phyloP scores from a whole-genome alignment of 1,139 yeast species.

The Geotrichum australiense region DNA sequence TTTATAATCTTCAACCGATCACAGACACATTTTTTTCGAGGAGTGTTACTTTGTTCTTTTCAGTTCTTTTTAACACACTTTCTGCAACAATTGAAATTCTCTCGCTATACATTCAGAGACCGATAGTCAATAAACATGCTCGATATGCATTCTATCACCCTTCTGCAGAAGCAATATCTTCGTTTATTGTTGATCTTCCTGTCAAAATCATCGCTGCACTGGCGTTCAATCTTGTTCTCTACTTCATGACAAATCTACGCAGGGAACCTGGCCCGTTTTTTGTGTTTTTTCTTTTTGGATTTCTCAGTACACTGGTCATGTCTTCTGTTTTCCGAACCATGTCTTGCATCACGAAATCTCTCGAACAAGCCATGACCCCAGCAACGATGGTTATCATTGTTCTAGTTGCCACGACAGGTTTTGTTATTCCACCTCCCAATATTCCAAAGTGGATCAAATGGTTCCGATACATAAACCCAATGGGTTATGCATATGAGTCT shows the following conservation, averaged over 20 bases:
- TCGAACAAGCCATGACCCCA: slow-evolving; percentile 67
- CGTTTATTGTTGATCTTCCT: slow-evolving; percentile 62
- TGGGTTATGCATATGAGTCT: slow-evolving; percentile 42
- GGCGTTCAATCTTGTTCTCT: slow-evolving; percentile 53
- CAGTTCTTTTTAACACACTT: slow-evolving; percentile 72
- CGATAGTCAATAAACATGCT: slow-evolving; percentile 73
- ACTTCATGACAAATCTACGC: slow-evolving; percentile 62
- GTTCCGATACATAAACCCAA: slow-evolving; percentile 45
- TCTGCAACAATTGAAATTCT: slow-evolving; percentile 67
- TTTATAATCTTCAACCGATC: slow-evolving; percentile 48
- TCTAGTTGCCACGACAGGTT: slow-evolving; percentile 45
- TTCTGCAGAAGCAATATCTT: slow-evolving; percentile 67
- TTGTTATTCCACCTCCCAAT: slow-evolving; percentile 42
- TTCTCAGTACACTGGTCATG: slow-evolving; percentile 54
- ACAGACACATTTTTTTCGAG: slow-evolving; percentile 57
- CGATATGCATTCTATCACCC: slow-evolving; percentile 70
- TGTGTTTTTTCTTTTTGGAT: slow-evolving; percentile 50
- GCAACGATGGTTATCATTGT: slow-evolving; percentile 55
- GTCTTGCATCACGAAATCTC: slow-evolving; percentile 54
- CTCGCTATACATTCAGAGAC: slow-evolving; percentile 61
- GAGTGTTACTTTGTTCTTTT: slow-evolving; percentile 68
- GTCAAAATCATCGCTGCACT: slow-evolving; percentile 48
- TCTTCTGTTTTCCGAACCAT: slow-evolving; percentile 64
- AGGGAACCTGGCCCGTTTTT: slow-evolving; percentile 64
- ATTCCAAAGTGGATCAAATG: slow-evolving; percentile 51